Base-by-base conservation (phyloP, 768 basidiomycete genomes). In the Chalciporus pseudorubinellus region DNA sequence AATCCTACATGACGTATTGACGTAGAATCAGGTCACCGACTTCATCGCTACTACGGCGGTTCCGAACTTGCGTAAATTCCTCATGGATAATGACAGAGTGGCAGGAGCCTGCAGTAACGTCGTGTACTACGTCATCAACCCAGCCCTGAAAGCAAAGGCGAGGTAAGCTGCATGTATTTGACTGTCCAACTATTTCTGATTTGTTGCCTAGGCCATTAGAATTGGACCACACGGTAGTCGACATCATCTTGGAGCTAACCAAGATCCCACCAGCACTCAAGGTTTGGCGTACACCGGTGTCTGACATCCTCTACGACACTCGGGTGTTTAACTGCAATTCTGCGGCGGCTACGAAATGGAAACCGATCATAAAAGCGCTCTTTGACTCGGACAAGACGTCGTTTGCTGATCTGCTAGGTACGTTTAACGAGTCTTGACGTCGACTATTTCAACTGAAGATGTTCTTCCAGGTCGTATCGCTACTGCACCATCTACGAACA, bases 351-450 rank as follows among this genome's bases (percentile, higher is more conserved):
- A 62, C 66, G 18, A 75, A 76, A 50, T 99, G 95, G 93, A 80
- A 79, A 62, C 77, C 83, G 0, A 80, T 98, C 41, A 73, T 98
- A 46, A 88, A 84, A 58, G 74, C 85, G 4, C 66, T 97, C 43
- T 88, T 95, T 65, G 88, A 93, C 60, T 77, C 81, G 1, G 97
- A 99, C 64, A 94, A 89, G 70, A 81, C 89, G 18, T 83, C 90
- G 0, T 82, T 99, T 55, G 72, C 82, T 2, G 97, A 99, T 55
- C 71, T 98, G 5, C 75, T 97, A 14, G 78, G 94, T 93, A 62
- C 54, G 79, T 70, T 64, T 38, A 5, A 13, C 29, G 52, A 21
- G 39, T 64, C 12, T 52, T 72, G 26, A 49, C 41, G 16, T 66
- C 65, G 38, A 49, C 50, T n/a, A 67, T 70, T 34, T 6, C 49